Evolutionary conservation across 192 early-diverging fungal genomes (phyloP), one percentile per base, ranked within the genome.

Genomic region (Backusella circina): DNA sequence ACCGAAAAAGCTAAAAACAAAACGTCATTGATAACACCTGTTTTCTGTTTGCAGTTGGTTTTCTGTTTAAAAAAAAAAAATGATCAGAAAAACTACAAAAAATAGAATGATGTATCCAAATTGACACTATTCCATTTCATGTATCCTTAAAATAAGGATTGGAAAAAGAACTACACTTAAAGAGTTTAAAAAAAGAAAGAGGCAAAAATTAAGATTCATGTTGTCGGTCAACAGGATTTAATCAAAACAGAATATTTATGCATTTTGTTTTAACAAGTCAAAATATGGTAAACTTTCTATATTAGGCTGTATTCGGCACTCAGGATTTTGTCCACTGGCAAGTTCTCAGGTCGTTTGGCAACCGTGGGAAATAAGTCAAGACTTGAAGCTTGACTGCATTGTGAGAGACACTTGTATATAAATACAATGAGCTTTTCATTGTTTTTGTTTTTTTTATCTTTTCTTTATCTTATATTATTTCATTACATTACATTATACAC

Each of bases 301-400:
- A 21, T 61, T 61, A 28, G 54, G 54, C 23, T 23, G 10, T 1
- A 7, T 28, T 61, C 54, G 54, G 54, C 54, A 61, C 23, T 61
- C 54, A 61, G 54, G 54, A 61, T 61, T 61, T 61, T 61, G 54
- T 28, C 54, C 23, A 61, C 23, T 8, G 26, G 5, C 54, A 61
- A 61, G 21, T 13, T 57, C 54, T 57, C 23, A 57, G 54, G 54
- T 57, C 32, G 44, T 68, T 28, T 70, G 69, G 69, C 69, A 70
- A 70, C 69, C 41, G 69, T 70, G 69, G 69, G 69, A 70, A 70
- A 70, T 31, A 67, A 5, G 10, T 16, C 31, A 67, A 41, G 39
- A n/a, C 44, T 33, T 67, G 6, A n/a, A 32, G 3, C 67, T 12
- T 9, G 2, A 36, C 23, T 68, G n/a, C 67, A 23, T 35, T 68